These are phyloP conservation scores for Trapa incisa DNA, from an alignment of 345 rosid genomes.

Conservation along the genomic window DNA sequence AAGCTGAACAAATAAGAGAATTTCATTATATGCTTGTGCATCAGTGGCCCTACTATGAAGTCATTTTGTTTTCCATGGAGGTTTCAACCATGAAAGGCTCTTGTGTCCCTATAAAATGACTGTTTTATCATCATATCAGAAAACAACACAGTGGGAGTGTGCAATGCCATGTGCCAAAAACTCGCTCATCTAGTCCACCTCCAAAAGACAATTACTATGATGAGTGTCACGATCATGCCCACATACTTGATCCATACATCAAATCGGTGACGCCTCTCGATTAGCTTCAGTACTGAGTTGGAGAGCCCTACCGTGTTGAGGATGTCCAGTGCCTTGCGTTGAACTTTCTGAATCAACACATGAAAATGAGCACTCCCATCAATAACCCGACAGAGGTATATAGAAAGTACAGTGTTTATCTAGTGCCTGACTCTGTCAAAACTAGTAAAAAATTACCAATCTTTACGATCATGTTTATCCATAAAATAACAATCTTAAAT, in stretches of 20 bases:
- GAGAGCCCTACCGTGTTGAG: constrained; percentile 90
- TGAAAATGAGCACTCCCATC: not conserved
- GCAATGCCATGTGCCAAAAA: not conserved
- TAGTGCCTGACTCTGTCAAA: not conserved
- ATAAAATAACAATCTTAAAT: not conserved
- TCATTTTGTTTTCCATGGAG: too few species aligned
- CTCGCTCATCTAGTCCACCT: constrained; percentile 39
- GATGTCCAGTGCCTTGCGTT: constrained; percentile 85
- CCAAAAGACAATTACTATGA: constrained; percentile 46
- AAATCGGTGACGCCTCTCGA: constrained; percentile 85
- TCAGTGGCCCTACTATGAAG: too few species aligned
- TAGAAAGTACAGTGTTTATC: not conserved
- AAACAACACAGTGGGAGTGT: not conserved
- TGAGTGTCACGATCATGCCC: constrained; percentile 35
- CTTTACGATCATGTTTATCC: not conserved
- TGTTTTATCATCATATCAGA: not conserved
- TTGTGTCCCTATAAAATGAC: not conserved
- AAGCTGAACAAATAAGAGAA: too few species aligned
- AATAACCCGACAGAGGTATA: not conserved
- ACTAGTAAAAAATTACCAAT: not conserved
- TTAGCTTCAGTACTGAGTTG: constrained; percentile 78
- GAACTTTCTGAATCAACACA: constrained; percentile 54
- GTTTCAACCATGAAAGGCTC: too few species aligned
- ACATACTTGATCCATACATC: constrained; percentile 78
- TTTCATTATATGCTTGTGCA: too few species aligned